phyloP scores from a whole-genome alignment of 441 rosid genomes.

The Adansonia gregorii region DNA sequence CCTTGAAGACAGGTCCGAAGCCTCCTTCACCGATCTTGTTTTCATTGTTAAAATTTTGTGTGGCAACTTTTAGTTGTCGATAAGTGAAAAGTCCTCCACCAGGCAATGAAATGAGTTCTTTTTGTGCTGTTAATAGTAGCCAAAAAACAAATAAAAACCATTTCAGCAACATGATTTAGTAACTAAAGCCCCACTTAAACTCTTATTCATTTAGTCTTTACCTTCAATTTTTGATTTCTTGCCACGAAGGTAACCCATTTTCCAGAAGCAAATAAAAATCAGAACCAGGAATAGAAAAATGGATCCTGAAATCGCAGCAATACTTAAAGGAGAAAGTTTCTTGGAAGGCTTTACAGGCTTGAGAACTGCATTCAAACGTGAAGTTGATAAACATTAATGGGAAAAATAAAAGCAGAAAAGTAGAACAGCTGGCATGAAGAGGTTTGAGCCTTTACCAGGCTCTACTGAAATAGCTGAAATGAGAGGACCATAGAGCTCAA shows the following conservation, averaged over 20 bases:
- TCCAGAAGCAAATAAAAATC: conserved; percentile 13
- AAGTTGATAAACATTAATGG: background rate
- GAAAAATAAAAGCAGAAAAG: background rate
- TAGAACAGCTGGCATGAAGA: background rate
- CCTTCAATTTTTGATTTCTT: conserved; percentile 30
- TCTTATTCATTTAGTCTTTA: background rate
- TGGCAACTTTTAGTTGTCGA: conserved; percentile 64
- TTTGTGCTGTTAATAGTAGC: conserved; percentile 13
- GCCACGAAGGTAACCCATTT: conserved; percentile 47
- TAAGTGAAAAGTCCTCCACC: conserved; percentile 53
- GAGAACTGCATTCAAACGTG: conserved; percentile 42
- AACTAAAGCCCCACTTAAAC: conserved; percentile 6
- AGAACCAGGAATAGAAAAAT: conserved; percentile 39
- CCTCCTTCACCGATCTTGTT: conserved; percentile 93
- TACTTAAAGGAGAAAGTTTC: conserved; percentile 30
- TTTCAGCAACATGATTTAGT: background rate
- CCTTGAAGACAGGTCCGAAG: conserved; percentile 85
- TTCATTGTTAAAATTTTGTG: conserved; percentile 58
- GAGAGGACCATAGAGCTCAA: conserved; percentile 65
- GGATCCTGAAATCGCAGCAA: conserved; percentile 37
- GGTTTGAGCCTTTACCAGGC: conserved; percentile 41
- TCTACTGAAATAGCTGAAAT: conserved; percentile 63
- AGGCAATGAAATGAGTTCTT: conserved; percentile 16
- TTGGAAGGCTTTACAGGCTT: conserved; percentile 29
- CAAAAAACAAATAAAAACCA: conserved; percentile 3